Conservation (phyloP, 2,329 filamentous ascomycete species). For the Chaetomiaceae sp. region DNA sequence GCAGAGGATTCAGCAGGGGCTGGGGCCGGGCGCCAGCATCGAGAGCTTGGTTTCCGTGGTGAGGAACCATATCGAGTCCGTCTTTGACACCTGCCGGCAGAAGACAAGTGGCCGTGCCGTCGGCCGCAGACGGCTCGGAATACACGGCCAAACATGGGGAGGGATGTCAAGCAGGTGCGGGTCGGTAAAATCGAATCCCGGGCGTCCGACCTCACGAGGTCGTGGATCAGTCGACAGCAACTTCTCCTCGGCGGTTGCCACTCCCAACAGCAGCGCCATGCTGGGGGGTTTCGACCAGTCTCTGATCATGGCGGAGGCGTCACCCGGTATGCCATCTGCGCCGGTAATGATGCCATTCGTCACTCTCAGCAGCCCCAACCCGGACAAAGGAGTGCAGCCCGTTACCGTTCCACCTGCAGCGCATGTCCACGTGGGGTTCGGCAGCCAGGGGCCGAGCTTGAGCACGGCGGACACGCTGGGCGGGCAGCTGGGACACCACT, state of each 20-base stretch:
- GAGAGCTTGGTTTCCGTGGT: constrained; percentile 7
- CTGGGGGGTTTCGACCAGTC: constrained; percentile 5
- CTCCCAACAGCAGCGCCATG: constrained; percentile 7
- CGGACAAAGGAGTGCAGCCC: background rate
- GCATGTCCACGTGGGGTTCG: background rate
- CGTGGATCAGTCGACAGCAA: constrained; percentile 12
- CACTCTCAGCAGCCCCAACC: background rate
- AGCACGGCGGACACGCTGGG: background rate
- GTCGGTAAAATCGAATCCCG: background rate
- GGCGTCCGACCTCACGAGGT: background rate
- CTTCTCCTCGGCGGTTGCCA: constrained; percentile 11
- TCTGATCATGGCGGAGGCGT: background rate
- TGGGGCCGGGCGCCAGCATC: background rate
- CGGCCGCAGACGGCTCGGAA: background rate
- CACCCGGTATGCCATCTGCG: background rate
- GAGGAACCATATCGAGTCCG: constrained; percentile 11
- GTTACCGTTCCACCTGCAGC: background rate
- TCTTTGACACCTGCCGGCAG: constrained; percentile 15
- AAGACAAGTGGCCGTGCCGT: background rate
- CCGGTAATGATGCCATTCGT: background rate
- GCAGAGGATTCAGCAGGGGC: constrained; percentile 1
- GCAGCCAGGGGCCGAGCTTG: background rate
- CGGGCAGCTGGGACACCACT: background rate
- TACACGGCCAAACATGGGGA: background rate
- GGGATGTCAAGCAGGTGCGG: background rate